These are phyloP conservation scores for Pinus albicaulis DNA, from an alignment of 75 land plant species.

Conservation along the genomic window DNA sequence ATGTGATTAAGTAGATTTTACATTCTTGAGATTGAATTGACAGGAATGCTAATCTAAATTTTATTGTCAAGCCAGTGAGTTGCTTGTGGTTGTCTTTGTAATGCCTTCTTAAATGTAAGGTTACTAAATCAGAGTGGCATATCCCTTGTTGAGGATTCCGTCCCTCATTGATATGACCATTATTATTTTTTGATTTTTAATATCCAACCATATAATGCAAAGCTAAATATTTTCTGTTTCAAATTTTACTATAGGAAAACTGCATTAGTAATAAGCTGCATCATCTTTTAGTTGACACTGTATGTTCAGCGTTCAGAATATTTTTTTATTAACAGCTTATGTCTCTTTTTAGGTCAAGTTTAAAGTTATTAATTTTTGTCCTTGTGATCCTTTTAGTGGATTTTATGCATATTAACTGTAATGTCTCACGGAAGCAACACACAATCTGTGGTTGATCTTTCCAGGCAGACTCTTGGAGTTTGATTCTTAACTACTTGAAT, in stretches of 20 bases:
- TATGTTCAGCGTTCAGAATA: neutral
- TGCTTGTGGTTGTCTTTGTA: neutral
- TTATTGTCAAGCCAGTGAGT: neutral
- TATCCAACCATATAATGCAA: no score
- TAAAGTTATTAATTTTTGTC: neutral
- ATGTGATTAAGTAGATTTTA: neutral
- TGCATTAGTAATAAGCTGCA: neutral
- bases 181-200: no score
- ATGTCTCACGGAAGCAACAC: no score
- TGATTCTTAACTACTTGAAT: no score
- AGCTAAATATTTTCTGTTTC: no score
- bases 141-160: neutral
- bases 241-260: neutral
- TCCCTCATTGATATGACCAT: neutral
- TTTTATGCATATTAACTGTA: neutral
- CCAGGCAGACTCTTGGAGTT: no score
- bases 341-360: neutral
- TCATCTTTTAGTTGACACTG: neutral
- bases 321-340: neutral
- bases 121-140: neutral
- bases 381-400: no score
- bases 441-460: neutral
- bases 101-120: neutral
- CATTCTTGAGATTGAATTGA: neutral
- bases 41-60: neutral